phyloP scores from a whole-genome alignment of 1,284 basidiomycete genomes.

The Xerocomus nothofagi region DNA sequence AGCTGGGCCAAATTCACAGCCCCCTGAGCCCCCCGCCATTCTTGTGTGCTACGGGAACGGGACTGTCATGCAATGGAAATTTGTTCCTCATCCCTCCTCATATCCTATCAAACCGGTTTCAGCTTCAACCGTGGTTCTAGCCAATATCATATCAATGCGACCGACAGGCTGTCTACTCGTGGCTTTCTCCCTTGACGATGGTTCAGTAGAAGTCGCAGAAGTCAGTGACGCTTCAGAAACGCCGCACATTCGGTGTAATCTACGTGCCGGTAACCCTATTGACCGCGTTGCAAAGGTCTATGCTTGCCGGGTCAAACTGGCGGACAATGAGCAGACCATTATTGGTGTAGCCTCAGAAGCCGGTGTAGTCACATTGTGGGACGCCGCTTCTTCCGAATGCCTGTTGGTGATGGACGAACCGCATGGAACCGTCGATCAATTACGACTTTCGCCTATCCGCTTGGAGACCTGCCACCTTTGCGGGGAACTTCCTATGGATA shows the following conservation, averaged over 20 bases:
- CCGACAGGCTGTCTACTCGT: conserved; percentile 50
- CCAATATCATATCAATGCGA: conserved; percentile 47
- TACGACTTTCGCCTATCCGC: conserved; percentile 53
- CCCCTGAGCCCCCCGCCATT: conserved; percentile 36
- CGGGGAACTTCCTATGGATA: conserved; percentile 63
- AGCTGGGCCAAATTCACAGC: conserved; percentile 35
- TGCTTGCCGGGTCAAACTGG: conserved; percentile 52
- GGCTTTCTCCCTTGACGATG: conserved; percentile 62
- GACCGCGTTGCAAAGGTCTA: conserved; percentile 56
- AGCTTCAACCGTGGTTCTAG: conserved; percentile 45
- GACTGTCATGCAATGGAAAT: conserved; percentile 52
- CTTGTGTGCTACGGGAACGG: conserved; percentile 63
- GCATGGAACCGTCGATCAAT: conserved; percentile 51
- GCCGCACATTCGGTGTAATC: conserved; percentile 42
- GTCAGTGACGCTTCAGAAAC: conserved; percentile 41
- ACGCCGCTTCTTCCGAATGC: conserved; percentile 57
- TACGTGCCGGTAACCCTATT: conserved; percentile 56
- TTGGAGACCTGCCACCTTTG: conserved; percentile 63
- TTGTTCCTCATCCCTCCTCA: conserved; percentile 40
- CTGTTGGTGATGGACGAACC: conserved; percentile 59
- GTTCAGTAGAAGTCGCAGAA: conserved; percentile 60
- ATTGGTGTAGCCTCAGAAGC: conserved; percentile 62
- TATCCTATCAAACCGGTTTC: conserved; percentile 47
- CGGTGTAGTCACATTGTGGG: conserved; percentile 73
- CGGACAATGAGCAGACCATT: conserved; percentile 50